Evolutionary conservation across 305 asterid genomes (phyloP).

Genomic region (Fraxinus sp.): DNA sequence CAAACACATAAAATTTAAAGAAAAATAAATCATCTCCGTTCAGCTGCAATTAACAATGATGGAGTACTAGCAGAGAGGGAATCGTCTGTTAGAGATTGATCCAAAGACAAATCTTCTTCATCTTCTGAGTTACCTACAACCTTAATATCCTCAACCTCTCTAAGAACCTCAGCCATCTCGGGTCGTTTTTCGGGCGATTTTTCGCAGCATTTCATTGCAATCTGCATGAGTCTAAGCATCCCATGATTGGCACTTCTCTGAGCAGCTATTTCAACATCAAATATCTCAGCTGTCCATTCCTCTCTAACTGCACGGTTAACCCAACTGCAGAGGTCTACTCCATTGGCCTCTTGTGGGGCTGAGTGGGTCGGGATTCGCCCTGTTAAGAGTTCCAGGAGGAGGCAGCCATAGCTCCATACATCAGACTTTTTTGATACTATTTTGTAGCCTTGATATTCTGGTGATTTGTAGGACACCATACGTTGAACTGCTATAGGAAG

Average conservation of each 20-base stretch:
- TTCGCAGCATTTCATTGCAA: constrained; percentile 68
- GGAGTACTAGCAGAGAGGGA: constrained; percentile 40
- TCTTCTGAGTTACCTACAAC: constrained; percentile 47
- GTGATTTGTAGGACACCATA: constrained; percentile 59
- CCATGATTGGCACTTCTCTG: constrained; percentile 62
- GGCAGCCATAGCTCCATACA: constrained; percentile 71
- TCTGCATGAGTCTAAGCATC: constrained; percentile 63
- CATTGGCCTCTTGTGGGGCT: constrained; percentile 44
- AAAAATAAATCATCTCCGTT: constrained; percentile 20
- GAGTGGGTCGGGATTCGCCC: constrained; percentile 48
- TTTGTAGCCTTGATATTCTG: constrained; percentile 51
- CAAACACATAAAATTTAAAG: not conserved
- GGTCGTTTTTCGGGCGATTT: constrained; percentile 64
- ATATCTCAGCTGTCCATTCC: constrained; percentile 92
- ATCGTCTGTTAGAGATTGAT: constrained; percentile 64
- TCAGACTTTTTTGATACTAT: constrained; percentile 56
- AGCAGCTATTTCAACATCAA: constrained; percentile 62
- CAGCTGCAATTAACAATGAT: constrained; percentile 22
- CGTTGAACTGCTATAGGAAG: constrained; percentile 57
- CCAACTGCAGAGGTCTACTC: constrained; percentile 69
- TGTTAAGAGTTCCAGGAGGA: constrained; percentile 68
- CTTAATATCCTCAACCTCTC: constrained; percentile 62
- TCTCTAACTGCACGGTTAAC: constrained; percentile 83
- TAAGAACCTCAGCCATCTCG: constrained; percentile 48
- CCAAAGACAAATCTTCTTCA: constrained; percentile 48